Base-by-base conservation (phyloP, 1,284 basidiomycete species). In the Ustilago xerochloae region DNA sequence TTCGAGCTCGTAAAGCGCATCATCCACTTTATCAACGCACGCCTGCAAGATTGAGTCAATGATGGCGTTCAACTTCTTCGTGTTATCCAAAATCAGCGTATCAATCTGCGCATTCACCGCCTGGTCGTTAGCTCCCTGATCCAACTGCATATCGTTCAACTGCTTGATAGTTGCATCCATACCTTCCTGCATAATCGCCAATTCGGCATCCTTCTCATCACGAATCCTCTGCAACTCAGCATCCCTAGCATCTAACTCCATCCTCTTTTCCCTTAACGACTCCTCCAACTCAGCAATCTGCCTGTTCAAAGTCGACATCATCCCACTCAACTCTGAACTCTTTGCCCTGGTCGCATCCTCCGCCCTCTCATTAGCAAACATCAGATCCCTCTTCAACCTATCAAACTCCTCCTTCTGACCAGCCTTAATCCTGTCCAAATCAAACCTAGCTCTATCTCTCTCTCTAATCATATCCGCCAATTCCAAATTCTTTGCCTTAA, bases 401-500 rank as follows among this genome's bases (percentile, higher is more conserved):
- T 99, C 97, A 33, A 94, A 86, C 83, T 99, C 97, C 71, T 99
- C 97, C 84, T 95, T 97, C 84, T 99, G 94, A 58, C 79, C 79
- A 10, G 93, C 90, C 86, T 97, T 97, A 84, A 94, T 88, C 38
- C 97, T 89, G 84, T 99, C 97, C n/a, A 98, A 87, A 78, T 99
- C 97, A 83, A 97, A 98, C 43, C 97, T 88, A 30, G 96, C 94
- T 66, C 96, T 89, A 85, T 99, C 97, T 36, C 97, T 90, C 85
- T 99, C 97, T 55, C 96, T 90, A 78, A 99, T 92, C 97, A 99
- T 99, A 84, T 99, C 97, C 28, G 96, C 96, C 32, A 99, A 87
- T 85, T 99, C 97, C 60, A 99, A 87, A 84, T 98, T 99, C 89
- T 99, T 99, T 39, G 93, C 89, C 87, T 99, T 99, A 80, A 98